Evolutionary conservation across 257 asterid genomes (phyloP), one percentile per base, ranked within the genome.

Genomic region (Nicotiana noctiflora): DNA sequence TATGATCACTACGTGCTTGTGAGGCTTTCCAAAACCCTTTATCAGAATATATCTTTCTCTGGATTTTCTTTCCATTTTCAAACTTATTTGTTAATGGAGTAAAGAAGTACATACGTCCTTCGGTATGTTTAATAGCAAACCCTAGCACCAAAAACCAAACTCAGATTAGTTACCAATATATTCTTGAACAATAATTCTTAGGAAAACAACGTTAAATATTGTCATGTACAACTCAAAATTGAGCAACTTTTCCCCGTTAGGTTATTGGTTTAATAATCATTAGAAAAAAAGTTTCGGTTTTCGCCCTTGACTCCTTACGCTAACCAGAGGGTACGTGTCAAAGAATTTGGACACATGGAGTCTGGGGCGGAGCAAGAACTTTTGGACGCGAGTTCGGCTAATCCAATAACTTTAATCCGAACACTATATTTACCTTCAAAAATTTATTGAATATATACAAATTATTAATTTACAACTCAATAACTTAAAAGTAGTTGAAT

Each of bases 11-110:
- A 21, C 59, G 77, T 40, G 8, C 57, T 13, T 57, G 75, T 1
- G 53, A 29, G 14, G 80, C 79, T 59, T 40, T 80, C 83, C 80
- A 70, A 25, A 11, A 72, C 5, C 80, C 83, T 5, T 17, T 23
- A 10, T 19, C 2, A 23, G 23, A 6, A 70, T 14, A 1, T 3
- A n/a, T 37, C 29, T 59, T 15, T 81, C 63, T 8, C 10, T 25
- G 5, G 0, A 31, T 10, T 72, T 18, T 81, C 12, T 0, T 18
- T 40, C 37, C 56, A 12, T 8, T 57, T 3, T 7, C 11, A 25
- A 25, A 17, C 17, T 68, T 68, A 40, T 15, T 56, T 40, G 8
- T 57, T 17, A 46, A 5, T 13, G 1, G 21, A 8, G 83, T 72
- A 55, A 81, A 81, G 25, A 81, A 70, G 4, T 70, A 81, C 63